Percentiles rank a stretch among this genome's conserved stretches.
Evolutionary conservation across 352 stramenopile genomes (phyloP).

Genomic region (Pythium diclinum): DNA sequence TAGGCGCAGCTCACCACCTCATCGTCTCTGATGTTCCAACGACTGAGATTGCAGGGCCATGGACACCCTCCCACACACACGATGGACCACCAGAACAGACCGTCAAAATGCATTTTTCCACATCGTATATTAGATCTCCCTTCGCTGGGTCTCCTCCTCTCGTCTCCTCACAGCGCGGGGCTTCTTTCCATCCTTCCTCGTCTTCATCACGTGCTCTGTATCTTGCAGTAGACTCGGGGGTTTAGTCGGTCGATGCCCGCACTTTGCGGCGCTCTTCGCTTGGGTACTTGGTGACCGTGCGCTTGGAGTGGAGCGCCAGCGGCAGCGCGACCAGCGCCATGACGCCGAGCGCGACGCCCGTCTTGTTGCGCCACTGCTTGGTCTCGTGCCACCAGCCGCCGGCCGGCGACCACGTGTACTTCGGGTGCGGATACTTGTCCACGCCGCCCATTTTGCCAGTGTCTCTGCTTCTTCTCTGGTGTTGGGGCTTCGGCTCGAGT

Average conservation of each 20-base stretch:
- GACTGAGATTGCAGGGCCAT: too few relatives aligned
- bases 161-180: not conserved
- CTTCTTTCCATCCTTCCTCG: not conserved
- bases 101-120: not conserved
- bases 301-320: slow-evolving; percentile 58
- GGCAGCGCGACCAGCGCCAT: slow-evolving; percentile 48
- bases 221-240: not conserved
- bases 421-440: slow-evolving; percentile 83
- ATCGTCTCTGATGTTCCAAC: too few relatives aligned
- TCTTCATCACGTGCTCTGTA: not conserved
- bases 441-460: slow-evolving; percentile 60
- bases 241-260: slow-evolving; percentile 11
- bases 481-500: not conserved
- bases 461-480: slow-evolving; percentile 8
- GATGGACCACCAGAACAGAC: slow-evolving; percentile 5
- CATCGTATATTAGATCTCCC: slow-evolving; percentile 4
- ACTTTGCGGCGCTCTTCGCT: slow-evolving; percentile 57
- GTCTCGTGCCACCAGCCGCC: slow-evolving; percentile 85
- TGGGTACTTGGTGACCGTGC: slow-evolving; percentile 70
- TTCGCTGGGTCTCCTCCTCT: not conserved
- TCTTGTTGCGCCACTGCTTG: slow-evolving; percentile 82
- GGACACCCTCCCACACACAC: too few relatives aligned
- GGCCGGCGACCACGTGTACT: slow-evolving; percentile 84
- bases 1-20: too few relatives aligned
- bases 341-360: slow-evolving; percentile 50